Evolutionary conservation across 176 grass and related monocot species (phyloP).

Genomic region (Cenchrus fungigraminus): DNA sequence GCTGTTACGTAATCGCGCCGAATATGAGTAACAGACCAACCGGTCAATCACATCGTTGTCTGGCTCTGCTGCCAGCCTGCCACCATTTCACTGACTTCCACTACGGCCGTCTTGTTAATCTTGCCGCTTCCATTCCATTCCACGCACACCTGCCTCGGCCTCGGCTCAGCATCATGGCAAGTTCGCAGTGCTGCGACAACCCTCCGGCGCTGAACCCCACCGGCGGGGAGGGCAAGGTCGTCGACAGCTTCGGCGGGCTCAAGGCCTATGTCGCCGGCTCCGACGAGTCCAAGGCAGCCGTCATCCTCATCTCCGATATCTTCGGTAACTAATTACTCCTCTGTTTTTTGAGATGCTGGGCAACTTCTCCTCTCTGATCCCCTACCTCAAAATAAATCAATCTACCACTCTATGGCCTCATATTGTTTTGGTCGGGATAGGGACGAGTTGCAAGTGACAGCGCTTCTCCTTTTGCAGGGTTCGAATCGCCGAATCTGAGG

Average conservation of each 20-base stretch:
- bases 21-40: background rate
- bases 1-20: background rate
- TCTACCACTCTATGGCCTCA: background rate
- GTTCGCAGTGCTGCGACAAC: slow-evolving; percentile 76
- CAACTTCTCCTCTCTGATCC: background rate
- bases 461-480: background rate
- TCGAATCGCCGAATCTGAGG: slow-evolving; percentile 63
- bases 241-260: slow-evolving; percentile 70
- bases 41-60: no score
- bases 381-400: background rate
- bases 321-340: slow-evolving; percentile 46
- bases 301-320: slow-evolving; percentile 83
- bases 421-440: background rate
- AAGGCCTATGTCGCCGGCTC: slow-evolving; percentile 67
- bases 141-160: no score
- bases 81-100: no score
- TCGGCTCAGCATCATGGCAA: slow-evolving; percentile 43
- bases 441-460: background rate
- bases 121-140: no score
- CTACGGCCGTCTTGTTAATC: no score
- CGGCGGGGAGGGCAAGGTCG: slow-evolving; percentile 67
- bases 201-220: slow-evolving; percentile 50
- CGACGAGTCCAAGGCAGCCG: slow-evolving; percentile 43
- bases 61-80: no score
- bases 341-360: slow-evolving; percentile 4